These are phyloP conservation scores for Megacollybia platyphylla DNA, from an alignment of 1,284 basidiomycete species.

Conservation along the genomic window DNA sequence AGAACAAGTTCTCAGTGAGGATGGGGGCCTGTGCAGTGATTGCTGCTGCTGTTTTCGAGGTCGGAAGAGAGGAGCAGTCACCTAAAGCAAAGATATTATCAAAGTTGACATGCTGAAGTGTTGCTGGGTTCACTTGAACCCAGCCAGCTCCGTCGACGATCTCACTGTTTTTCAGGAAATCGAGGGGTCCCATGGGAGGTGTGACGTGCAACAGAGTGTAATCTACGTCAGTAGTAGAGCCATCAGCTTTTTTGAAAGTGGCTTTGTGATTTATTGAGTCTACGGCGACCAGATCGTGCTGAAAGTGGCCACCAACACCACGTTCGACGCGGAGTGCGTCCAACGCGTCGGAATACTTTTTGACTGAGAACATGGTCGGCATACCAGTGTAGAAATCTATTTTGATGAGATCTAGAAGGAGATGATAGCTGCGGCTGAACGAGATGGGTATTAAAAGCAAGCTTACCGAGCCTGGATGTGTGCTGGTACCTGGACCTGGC, in stretches of 20 bases:
- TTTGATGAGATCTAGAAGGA: constrained; percentile 23
- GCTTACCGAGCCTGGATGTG: constrained; percentile 41
- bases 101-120: constrained; percentile 76
- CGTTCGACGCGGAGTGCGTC: constrained; percentile 71
- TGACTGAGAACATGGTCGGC: constrained; percentile 86
- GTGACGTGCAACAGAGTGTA: constrained; percentile 84
- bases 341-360: constrained; percentile 86
- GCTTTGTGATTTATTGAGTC: constrained; percentile 63
- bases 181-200: constrained; percentile 84
- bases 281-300: constrained; percentile 75
- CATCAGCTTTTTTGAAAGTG: constrained; percentile 72
- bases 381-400: constrained; percentile 88
- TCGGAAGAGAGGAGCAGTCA: constrained; percentile 85
- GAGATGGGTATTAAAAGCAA: too few relatives aligned
- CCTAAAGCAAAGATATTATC: constrained; percentile 84
- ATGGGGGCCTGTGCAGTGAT: constrained; percentile 91
- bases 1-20: constrained; percentile 73
- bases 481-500: constrained; percentile 67
- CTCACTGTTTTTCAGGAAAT: constrained; percentile 71
- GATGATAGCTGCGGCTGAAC: too few relatives aligned
- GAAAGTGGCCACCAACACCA: constrained; percentile 70
- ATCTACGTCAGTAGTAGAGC: constrained; percentile 52
- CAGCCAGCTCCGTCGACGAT: constrained; percentile 77
- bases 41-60: constrained; percentile 93
- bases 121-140: constrained; percentile 77